A percentile compares a stretch with the other conserved stretches of the same genome.
These are phyloP conservation scores for Mycena leptocephala DNA, from an alignment of 768 basidiomycete species.

Conservation along the genomic window DNA sequence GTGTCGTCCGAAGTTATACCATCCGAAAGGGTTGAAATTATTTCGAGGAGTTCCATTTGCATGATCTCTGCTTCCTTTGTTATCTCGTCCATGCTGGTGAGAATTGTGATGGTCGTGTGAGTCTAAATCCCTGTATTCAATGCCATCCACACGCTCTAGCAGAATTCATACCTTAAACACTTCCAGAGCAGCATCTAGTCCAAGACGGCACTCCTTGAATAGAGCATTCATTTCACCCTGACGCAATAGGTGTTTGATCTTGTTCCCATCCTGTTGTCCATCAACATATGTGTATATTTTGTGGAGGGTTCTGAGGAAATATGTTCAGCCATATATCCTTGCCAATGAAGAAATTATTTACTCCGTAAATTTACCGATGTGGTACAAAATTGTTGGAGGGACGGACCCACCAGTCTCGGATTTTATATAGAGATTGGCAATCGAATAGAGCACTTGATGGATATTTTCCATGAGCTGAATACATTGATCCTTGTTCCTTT, in stretches of 20 bases:
- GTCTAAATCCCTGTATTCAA: no score
- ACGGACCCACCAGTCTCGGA: not conserved
- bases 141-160: no score
- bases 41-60: no score
- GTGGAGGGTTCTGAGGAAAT: not conserved
- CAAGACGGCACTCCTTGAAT: not conserved
- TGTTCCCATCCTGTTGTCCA: not conserved
- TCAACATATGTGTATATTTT: not conserved
- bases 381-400: not conserved
- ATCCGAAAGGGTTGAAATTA: no score
- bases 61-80: no score
- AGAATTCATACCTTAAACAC: no score
- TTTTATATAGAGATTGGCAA: not conserved
- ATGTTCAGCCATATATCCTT: not conserved
- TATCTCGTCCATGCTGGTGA: no score
- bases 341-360: not conserved
- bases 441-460: not conserved
- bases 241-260: not conserved
- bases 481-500: not conserved
- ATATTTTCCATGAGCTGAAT: no score
- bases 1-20: no score
- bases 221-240: no score
- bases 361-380: not conserved
- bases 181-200: no score
- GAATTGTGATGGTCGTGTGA: no score